A percentile compares a stretch with the other conserved stretches of the same genome.
phyloP scores from a whole-genome alignment of 176 grass and related monocot genomes.

The Miscanthus lutarioriparius region DNA sequence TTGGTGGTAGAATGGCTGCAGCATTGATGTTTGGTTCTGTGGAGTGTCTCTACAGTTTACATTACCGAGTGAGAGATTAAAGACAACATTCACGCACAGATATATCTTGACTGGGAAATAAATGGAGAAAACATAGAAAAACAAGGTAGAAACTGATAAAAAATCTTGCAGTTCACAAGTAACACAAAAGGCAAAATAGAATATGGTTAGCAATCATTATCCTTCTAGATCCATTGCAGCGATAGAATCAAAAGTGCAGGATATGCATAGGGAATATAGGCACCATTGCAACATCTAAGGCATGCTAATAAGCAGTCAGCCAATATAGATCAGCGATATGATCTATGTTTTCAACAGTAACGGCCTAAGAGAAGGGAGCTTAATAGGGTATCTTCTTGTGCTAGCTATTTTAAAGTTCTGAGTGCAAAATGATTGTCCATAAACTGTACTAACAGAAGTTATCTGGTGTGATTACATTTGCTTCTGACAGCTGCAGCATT shows the following conservation, averaged over 20 bases:
- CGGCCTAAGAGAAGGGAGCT: background rate
- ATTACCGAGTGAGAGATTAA: background rate
- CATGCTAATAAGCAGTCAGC: background rate
- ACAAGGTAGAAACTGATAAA: background rate
- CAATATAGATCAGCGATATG: background rate
- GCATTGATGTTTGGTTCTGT: slow-evolving; percentile 23
- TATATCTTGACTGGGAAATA: slow-evolving; percentile 2
- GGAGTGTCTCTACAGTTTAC: slow-evolving; percentile 38
- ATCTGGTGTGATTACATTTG: slow-evolving; percentile 11
- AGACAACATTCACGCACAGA: slow-evolving; percentile 22
- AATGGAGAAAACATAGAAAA: slow-evolving; percentile 1
- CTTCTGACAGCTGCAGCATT: background rate
- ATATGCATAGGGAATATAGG: background rate
- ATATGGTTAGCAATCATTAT: background rate
- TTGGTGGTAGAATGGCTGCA: slow-evolving; percentile 2
- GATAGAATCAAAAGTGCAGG: background rate
- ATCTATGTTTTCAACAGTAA: background rate
- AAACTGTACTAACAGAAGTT: background rate
- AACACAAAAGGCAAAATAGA: slow-evolving; percentile 19
- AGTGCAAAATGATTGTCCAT: background rate
- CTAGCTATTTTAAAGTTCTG: background rate
- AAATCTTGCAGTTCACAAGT: slow-evolving; percentile 1
- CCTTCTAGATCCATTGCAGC: slow-evolving; percentile 13
- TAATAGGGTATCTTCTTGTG: background rate
- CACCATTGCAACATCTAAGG: background rate